phyloP scores from a whole-genome alignment of 208 protist genomes.

The Tritrichomonas musculus region DNA sequence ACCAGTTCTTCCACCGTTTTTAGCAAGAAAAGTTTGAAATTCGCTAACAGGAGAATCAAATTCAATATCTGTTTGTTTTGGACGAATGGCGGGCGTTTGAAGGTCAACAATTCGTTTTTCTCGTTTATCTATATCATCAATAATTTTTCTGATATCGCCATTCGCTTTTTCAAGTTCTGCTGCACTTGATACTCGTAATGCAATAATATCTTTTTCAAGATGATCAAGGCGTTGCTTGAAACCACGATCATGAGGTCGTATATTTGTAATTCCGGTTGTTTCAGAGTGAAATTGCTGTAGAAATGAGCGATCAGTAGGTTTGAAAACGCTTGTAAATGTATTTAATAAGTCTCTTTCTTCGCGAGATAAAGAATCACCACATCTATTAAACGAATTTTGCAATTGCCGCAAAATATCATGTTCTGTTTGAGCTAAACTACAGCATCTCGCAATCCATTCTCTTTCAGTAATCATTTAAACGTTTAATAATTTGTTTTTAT shows the following conservation, averaged over 20 bases:
- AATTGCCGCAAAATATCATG: not conserved
- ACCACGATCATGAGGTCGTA: not conserved
- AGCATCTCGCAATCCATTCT: not conserved
- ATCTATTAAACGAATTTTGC: not conserved
- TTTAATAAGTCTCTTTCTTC: not conserved
- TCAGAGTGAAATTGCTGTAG: not conserved
- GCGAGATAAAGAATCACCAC: not conserved
- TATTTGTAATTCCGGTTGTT: not conserved
- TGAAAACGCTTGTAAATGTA: not conserved
- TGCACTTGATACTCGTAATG: not conserved
- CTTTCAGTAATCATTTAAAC: not conserved
- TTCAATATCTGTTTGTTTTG: not conserved
- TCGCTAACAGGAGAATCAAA: not conserved
- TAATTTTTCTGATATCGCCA: not conserved
- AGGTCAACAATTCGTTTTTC: not conserved
- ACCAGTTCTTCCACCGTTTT: not conserved
- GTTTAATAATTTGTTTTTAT: not conserved
- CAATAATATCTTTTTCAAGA: constrained; percentile 12
- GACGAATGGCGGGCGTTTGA: not conserved
- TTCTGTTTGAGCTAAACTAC: not conserved
- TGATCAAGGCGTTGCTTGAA: not conserved
- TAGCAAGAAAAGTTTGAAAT: not conserved
- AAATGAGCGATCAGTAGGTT: not conserved
- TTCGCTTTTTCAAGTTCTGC: not conserved
- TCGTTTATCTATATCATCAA: not conserved